phyloP scores from a whole-genome alignment of 2,329 filamentous ascomycete species.

The Thielaviopsis musarum region DNA sequence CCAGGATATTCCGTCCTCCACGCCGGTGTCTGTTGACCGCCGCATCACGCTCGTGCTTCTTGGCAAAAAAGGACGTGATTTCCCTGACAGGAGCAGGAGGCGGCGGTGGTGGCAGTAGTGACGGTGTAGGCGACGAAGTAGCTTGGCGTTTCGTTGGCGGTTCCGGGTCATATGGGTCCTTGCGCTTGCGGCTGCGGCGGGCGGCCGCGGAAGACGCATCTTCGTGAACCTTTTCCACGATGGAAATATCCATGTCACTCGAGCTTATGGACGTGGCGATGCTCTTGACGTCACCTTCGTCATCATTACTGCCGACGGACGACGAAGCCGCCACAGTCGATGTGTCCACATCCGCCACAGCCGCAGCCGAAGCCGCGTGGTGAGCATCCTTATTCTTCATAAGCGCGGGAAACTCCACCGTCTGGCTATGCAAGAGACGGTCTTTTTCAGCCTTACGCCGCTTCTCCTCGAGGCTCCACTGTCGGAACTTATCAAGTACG shows the following conservation, averaged over 20 bases:
- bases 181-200: conserved; percentile 16
- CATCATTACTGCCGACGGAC: conserved; percentile 14
- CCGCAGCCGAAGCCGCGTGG: conserved; percentile 15
- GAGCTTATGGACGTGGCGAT: conserved; percentile 12
- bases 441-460: conserved; percentile 62
- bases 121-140: conserved; percentile 13
- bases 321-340: conserved; percentile 17
- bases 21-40: conserved; percentile 59
- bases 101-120: conserved; percentile 13
- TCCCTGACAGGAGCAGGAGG: conserved; percentile 33
- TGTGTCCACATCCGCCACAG: conserved; percentile 15
- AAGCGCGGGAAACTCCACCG: conserved; percentile 12
- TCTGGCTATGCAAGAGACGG: conserved; percentile 25
- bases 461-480: conserved; percentile 84
- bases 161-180: conserved; percentile 13
- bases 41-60: conserved; percentile 61
- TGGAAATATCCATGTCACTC: conserved; percentile 48
- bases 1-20: conserved; percentile 50
- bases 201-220: conserved; percentile 34
- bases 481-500: conserved; percentile 72
- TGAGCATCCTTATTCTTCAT: conserved; percentile 14
- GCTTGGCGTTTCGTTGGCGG: conserved; percentile 14
- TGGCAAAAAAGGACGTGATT: conserved; percentile 76
- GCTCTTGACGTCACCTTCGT: conserved; percentile 15
- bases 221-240: conserved; percentile 58